Conservation (phyloP, 805 yeast species). For the Metschnikowia orientalis region DNA sequence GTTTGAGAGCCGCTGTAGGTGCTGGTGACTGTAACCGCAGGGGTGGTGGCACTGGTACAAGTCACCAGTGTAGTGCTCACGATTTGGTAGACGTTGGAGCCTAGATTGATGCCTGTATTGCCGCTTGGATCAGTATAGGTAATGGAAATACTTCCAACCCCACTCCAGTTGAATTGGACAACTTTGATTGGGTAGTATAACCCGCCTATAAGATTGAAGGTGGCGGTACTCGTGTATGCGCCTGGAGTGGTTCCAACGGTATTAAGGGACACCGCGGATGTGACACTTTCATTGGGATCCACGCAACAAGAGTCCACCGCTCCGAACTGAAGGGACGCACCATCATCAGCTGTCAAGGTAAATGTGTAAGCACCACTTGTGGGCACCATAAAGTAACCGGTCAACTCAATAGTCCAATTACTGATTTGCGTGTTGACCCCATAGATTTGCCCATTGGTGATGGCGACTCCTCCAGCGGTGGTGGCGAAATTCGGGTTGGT, state of each 20-base stretch:
- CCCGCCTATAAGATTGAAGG: conserved; percentile 6
- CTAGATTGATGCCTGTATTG: conserved; percentile 5
- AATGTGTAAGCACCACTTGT: conserved; percentile 10
- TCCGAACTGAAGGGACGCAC: conserved; percentile 12
- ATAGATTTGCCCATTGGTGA: conserved; percentile 3
- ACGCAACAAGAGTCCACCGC: conserved; percentile 12
- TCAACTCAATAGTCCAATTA: conserved; percentile 11
- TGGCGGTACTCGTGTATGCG: neutral
- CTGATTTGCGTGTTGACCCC: conserved; percentile 9
- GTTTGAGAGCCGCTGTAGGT: conserved; percentile 6
- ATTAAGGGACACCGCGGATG: neutral
- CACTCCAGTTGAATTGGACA: conserved; percentile 11
- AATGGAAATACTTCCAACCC: conserved; percentile 4
- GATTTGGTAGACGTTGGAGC: conserved; percentile 5
- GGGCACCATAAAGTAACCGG: conserved; percentile 10
- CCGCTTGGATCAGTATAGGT: conserved; percentile 7
- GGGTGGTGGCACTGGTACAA: conserved; percentile 4
- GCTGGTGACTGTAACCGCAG: conserved; percentile 1
- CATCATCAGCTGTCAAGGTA: conserved; percentile 12
- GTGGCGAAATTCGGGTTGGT: conserved; percentile 8
- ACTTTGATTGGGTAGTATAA: conserved; percentile 11
- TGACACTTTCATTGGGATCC: conserved; percentile 3
- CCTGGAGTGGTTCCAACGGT: conserved; percentile 1
- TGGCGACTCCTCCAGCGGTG: neutral
- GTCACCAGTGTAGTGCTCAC: conserved; percentile 1